Evolutionary conservation across 2,329 filamentous ascomycete species (phyloP).

Genomic region (Apiospora saccharicola): DNA sequence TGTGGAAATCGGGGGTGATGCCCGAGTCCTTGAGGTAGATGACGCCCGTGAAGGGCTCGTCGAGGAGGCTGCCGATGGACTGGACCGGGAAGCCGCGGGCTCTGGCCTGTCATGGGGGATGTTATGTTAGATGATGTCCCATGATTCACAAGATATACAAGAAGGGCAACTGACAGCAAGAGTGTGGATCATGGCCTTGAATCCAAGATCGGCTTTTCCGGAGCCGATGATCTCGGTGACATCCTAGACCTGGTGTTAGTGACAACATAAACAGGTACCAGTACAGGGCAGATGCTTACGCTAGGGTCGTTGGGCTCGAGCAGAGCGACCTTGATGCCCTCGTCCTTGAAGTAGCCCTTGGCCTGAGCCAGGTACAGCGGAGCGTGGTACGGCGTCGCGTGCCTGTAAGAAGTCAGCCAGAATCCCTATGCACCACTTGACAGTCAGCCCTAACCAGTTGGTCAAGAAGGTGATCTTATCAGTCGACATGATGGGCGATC

Average conservation of each 20-base stretch:
- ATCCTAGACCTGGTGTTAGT: slow-evolving; percentile 55
- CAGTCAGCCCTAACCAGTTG: slow-evolving; percentile 69
- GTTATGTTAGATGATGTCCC: background rate
- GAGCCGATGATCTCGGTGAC: slow-evolving; percentile 83
- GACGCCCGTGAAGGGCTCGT: slow-evolving; percentile 82
- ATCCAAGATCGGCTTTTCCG: slow-evolving; percentile 78
- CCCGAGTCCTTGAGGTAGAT: slow-evolving; percentile 78
- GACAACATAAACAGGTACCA: rapidly evolving
- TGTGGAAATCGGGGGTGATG: slow-evolving; percentile 77
- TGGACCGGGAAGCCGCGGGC: slow-evolving; percentile 76
- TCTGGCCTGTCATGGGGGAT: slow-evolving; percentile 72
- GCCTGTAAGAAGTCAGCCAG: slow-evolving; percentile 56
- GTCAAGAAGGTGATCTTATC: slow-evolving; percentile 87
- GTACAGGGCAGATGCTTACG: slow-evolving; percentile 48
- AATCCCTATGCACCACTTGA: slow-evolving; percentile 26
- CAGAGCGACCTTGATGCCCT: slow-evolving; percentile 79
- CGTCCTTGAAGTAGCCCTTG: slow-evolving; percentile 77
- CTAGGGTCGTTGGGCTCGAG: slow-evolving; percentile 82
- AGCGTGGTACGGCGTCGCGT: slow-evolving; percentile 82
- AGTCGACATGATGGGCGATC: slow-evolving; percentile 71
- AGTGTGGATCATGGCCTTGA: slow-evolving; percentile 87
- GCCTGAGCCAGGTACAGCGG: slow-evolving; percentile 79
- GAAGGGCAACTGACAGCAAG: slow-evolving; percentile 62
- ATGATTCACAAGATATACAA: background rate
- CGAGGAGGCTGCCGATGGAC: slow-evolving; percentile 77